Conservation (phyloP, 1,139 yeast species). For the Petasospora fabianii region DNA sequence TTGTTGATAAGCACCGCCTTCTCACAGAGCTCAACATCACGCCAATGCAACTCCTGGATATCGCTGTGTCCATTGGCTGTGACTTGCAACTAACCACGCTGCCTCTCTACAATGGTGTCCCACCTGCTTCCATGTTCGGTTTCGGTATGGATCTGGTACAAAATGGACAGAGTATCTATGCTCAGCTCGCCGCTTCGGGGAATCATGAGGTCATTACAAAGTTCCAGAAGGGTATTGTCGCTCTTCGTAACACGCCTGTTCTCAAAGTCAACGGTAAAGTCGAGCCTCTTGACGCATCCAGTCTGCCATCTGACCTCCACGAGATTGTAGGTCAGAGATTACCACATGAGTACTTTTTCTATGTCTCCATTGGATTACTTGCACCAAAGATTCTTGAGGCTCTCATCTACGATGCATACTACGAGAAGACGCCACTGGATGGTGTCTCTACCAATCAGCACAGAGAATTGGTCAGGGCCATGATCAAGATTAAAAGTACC, state of each 20-base stretch:
- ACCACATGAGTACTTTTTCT: constrained; percentile 83
- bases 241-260: constrained; percentile 63
- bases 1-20: constrained; percentile 56
- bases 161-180: constrained; percentile 45
- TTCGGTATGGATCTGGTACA: constrained; percentile 42
- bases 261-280: constrained; percentile 66
- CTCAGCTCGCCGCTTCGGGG: constrained; percentile 28
- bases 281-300: constrained; percentile 41
- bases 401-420: constrained; percentile 58
- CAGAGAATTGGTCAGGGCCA: constrained; percentile 48
- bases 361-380: constrained; percentile 73
- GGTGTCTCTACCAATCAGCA: constrained; percentile 58
- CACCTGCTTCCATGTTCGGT: constrained; percentile 32
- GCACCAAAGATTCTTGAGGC: constrained; percentile 66
- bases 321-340: constrained; percentile 80
- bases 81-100: constrained; percentile 66
- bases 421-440: constrained; percentile 70
- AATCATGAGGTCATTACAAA: constrained; percentile 32
- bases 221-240: constrained; percentile 51
- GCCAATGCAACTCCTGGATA: constrained; percentile 68
- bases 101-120: constrained; percentile 42
- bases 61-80: constrained; percentile 75
- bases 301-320: constrained; percentile 81
- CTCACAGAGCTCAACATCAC: constrained; percentile 57
- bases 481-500: constrained; percentile 50